These are phyloP conservation scores for Lentinula guzmanii DNA, from an alignment of 768 basidiomycete genomes.

Conservation along the genomic window DNA sequence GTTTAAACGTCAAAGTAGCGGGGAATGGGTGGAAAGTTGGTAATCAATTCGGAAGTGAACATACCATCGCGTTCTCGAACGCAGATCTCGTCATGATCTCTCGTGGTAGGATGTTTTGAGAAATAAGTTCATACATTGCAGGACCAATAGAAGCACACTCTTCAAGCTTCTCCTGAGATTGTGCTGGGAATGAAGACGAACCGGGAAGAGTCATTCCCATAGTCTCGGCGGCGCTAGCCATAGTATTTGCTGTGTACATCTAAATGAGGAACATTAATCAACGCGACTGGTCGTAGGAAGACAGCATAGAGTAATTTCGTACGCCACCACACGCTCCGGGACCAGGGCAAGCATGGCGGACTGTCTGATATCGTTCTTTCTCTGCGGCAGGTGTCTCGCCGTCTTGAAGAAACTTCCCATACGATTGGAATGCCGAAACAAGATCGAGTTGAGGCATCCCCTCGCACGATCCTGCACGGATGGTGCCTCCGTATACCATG, in stretches of 20 bases:
- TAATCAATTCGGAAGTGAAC: conserved; percentile 8
- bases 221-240: conserved; percentile 94
- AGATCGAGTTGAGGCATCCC: conserved; percentile 87
- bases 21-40: background rate
- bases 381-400: conserved; percentile 84
- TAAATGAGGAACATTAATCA: conserved; percentile 21
- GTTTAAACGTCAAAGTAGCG: background rate
- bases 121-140: conserved; percentile 82
- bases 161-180: conserved; percentile 78
- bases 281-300: background rate
- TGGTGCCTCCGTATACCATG: conserved; percentile 98
- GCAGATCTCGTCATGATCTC: conserved; percentile 97
- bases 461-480: conserved; percentile 87
- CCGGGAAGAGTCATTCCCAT: conserved; percentile 96
- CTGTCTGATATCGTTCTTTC: conserved; percentile 73
- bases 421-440: conserved; percentile 96
- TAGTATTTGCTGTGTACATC: conserved; percentile 99
- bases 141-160: conserved; percentile 80
- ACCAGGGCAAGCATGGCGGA: conserved; percentile 94
- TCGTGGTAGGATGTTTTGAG: conserved; percentile 86
- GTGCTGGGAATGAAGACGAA: conserved; percentile 95
- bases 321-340: conserved; percentile 97
- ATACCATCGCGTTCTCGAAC: conserved; percentile 97
- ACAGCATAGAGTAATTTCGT: conserved; percentile 19
- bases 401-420: conserved; percentile 90